Percentiles rank a stretch among this genome's conserved stretches.
These are phyloP conservation scores for Salvia rosmarinus DNA, from an alignment of 257 asterid genomes.

Conservation along the genomic window DNA sequence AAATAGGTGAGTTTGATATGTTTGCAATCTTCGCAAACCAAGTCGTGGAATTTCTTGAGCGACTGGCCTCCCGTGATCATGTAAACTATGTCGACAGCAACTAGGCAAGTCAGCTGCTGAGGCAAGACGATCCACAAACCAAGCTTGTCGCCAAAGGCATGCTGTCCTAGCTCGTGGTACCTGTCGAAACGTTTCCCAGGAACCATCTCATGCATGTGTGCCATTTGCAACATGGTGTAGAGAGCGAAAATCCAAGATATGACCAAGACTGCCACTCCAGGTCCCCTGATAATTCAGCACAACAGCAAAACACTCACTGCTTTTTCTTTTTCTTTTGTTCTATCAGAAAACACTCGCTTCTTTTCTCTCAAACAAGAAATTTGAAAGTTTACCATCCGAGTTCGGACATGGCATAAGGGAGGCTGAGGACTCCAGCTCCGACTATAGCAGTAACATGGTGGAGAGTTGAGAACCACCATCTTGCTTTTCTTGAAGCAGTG, in stretches of 20 bases:
- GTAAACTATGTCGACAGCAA: slow-evolving; percentile 6
- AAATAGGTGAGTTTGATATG: slow-evolving; percentile 3
- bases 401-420: slow-evolving; percentile 74
- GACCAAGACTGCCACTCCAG: slow-evolving; percentile 7
- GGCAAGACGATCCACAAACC: slow-evolving; percentile 13
- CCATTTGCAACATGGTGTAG: slow-evolving; percentile 10
- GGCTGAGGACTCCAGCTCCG: slow-evolving; percentile 39
- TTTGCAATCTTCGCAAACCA: background rate
- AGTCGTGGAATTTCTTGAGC: slow-evolving; percentile 9
- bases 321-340: no score
- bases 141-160: background rate
- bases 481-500: slow-evolving; percentile 59
- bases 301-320: background rate
- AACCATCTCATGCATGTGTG: slow-evolving; percentile 11
- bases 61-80: slow-evolving; percentile 14
- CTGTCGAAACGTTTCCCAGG: slow-evolving; percentile 17
- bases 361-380: background rate
- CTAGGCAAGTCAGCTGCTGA: slow-evolving; percentile 1
- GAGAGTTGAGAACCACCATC: slow-evolving; percentile 79
- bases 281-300: background rate
- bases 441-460: slow-evolving; percentile 78
- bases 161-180: slow-evolving; percentile 4
- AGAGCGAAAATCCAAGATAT: slow-evolving; percentile 12
- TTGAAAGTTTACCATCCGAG: slow-evolving; percentile 52
- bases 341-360: background rate